Evolutionary conservation across 2,329 filamentous ascomycete genomes (phyloP).

Genomic region (Fusarium incarnatum): DNA sequence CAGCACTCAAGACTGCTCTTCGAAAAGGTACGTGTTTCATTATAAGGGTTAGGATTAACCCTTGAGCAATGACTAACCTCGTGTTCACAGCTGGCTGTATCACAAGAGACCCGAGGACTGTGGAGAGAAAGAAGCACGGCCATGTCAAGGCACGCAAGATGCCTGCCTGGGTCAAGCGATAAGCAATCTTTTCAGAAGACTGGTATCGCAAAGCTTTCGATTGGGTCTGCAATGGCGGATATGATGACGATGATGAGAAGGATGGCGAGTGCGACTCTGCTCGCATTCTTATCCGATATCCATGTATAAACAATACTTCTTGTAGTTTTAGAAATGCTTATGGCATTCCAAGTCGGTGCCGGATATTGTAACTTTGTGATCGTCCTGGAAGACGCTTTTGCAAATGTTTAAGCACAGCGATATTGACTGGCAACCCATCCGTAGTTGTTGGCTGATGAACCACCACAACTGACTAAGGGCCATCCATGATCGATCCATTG

Average conservation of each 20-base stretch:
- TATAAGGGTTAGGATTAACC: conserved; percentile 12
- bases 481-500: conserved; percentile 7
- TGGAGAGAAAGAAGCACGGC: conserved; percentile 98
- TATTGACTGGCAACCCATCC: background rate
- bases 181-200: conserved; percentile 42
- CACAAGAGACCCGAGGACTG: conserved; percentile 88
- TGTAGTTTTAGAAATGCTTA: conserved; percentile 46
- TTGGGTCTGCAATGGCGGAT: conserved; percentile 29
- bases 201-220: conserved; percentile 26
- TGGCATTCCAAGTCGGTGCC: conserved; percentile 27
- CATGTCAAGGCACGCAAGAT: conserved; percentile 97
- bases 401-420: background rate
- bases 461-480: conserved; percentile 3
- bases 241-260: conserved; percentile 38
- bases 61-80: conserved; percentile 56
- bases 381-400: conserved; percentile 2
- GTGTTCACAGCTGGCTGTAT: conserved; percentile 82
- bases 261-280: conserved; percentile 26
- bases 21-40: conserved; percentile 78
- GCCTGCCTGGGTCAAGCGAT: conserved; percentile 96
- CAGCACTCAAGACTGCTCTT: conserved; percentile 86
- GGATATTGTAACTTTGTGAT: conserved; percentile 22
- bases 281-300: conserved; percentile 27
- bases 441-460: background rate
- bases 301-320: conserved; percentile 45